These are phyloP conservation scores for Schwanniomyces yamadae DNA, from an alignment of 805 yeast species.

Conservation along the genomic window DNA sequence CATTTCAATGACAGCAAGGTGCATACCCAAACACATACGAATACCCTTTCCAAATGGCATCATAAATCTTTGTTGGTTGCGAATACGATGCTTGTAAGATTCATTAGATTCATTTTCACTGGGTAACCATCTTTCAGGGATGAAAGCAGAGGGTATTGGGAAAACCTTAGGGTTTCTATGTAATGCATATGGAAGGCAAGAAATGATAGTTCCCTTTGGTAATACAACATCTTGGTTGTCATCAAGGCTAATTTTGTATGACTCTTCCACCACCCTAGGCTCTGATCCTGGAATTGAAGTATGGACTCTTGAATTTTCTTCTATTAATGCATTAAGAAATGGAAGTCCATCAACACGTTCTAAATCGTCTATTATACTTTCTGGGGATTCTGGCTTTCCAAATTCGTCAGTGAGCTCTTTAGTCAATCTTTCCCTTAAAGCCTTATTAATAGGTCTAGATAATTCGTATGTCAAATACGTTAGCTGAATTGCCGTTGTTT, in stretches of 20 bases:
- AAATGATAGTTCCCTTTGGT: slow-evolving; percentile 55
- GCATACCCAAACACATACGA: slow-evolving; percentile 73
- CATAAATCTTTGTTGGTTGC: slow-evolving; percentile 50
- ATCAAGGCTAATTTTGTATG: slow-evolving; percentile 23
- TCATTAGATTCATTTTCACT: slow-evolving; percentile 29
- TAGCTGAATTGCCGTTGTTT: slow-evolving; percentile 67
- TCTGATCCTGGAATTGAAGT: slow-evolving; percentile 76
- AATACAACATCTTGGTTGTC: slow-evolving; percentile 26
- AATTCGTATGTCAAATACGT: slow-evolving; percentile 59
- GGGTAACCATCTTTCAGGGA: slow-evolving; percentile 65
- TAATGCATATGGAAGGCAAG: slow-evolving; percentile 65
- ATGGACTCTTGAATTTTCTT: slow-evolving; percentile 61
- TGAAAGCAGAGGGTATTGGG: slow-evolving; percentile 49
- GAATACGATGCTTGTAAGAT: slow-evolving; percentile 36
- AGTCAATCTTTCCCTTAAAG: slow-evolving; percentile 47
- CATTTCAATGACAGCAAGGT: slow-evolving; percentile 65
- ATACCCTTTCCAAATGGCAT: slow-evolving; percentile 74
- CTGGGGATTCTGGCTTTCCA: slow-evolving; percentile 26
- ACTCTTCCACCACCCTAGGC: slow-evolving; percentile 49
- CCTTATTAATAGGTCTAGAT: slow-evolving; percentile 47
- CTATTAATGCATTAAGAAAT: slow-evolving; percentile 57
- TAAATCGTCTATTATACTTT: slow-evolving; percentile 23
- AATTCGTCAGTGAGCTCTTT: slow-evolving; percentile 43
- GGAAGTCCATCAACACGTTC: slow-evolving; percentile 50
- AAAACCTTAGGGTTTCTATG: slow-evolving; percentile 54